Base-by-base conservation (phyloP, 2,329 filamentous ascomycete genomes). In the Aspergillus aculeatus region DNA sequence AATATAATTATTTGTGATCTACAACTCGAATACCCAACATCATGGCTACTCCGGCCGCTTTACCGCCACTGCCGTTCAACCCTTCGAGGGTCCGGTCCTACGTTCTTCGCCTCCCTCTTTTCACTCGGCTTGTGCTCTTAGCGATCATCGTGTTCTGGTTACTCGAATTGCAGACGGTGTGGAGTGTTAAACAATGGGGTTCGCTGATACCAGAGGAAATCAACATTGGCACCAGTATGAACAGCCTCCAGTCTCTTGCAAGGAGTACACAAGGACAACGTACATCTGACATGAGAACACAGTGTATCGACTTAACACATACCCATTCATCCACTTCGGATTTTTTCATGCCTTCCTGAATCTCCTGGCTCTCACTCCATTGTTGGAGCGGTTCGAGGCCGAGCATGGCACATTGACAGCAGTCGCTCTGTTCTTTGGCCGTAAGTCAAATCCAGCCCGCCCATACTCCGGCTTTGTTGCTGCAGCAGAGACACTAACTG, bases 301-400 rank as follows among this genome's bases (percentile, higher is more conserved):
- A 96, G 93, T 96, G 80, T 94, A 97, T 77, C 88, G 95, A 62
- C 83, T 96, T 38, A 97, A 96, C 73, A 96, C 94, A 0, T 99
- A 92, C 72, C 92, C 93, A 0, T 81, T 99, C 58, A 87, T 97
- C 61, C 95, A 99, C 73, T 76, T 86, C 49, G 89, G 89, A 68
- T 83, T 96, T 73, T 81, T 96, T 68, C 95, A 98, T 76, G 83
- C 89, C 62, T 71, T 93, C 56, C 80, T 96, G 71, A 96, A 98
- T 76, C 75, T 92, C 24, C 55, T 96, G 64, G 90, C 92, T 23
- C 75, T 98, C 63, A 88, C 89, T 44, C 95, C 95, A n/a, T 81
- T 99, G 54, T 80, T 99, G 74, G 94, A 97, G 77, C 86, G 93
- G 62, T 99, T 98, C 76, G 95, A 99, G 79, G 85, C 86, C 63